phyloP scores from a whole-genome alignment of 2,329 filamentous ascomycete genomes.

The Ilyonectria sp. region DNA sequence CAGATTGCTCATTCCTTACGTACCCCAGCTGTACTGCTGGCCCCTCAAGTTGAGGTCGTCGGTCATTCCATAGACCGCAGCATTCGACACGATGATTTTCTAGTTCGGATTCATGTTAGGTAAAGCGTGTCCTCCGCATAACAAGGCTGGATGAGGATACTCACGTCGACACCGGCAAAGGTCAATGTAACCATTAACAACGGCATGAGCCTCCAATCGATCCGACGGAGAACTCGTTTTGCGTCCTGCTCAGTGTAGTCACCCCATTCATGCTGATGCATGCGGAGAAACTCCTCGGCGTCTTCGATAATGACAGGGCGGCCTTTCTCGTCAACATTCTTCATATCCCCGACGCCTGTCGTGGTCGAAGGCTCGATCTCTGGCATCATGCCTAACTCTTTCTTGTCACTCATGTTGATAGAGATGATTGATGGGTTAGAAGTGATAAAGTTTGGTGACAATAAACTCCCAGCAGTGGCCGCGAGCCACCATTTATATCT shows the following conservation, averaged over 20 bases:
- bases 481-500: not conserved
- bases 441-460: not conserved
- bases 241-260: constrained; percentile 18
- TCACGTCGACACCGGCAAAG: constrained; percentile 23
- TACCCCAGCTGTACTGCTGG: constrained; percentile 35
- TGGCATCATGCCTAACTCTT: not conserved
- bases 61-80: constrained; percentile 29
- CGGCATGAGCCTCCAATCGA: constrained; percentile 33
- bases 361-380: not conserved
- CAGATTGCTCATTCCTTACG: not conserved
- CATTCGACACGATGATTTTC: constrained; percentile 35
- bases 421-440: not conserved
- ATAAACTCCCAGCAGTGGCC: not conserved
- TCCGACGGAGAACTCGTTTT: constrained; percentile 19
- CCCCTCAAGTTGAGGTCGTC: constrained; percentile 21
- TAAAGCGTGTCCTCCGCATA: not conserved
- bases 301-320: not conserved
- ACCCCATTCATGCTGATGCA: not conserved
- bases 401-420: not conserved
- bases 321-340: not conserved
- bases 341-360: not conserved
- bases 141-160: not conserved
- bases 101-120: not conserved
- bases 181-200: constrained; percentile 18
- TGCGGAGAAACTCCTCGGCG: constrained; percentile 1